Conservation (phyloP, 2,329 filamentous ascomycete species). For the Aaosphaeria pasadenensis region DNA sequence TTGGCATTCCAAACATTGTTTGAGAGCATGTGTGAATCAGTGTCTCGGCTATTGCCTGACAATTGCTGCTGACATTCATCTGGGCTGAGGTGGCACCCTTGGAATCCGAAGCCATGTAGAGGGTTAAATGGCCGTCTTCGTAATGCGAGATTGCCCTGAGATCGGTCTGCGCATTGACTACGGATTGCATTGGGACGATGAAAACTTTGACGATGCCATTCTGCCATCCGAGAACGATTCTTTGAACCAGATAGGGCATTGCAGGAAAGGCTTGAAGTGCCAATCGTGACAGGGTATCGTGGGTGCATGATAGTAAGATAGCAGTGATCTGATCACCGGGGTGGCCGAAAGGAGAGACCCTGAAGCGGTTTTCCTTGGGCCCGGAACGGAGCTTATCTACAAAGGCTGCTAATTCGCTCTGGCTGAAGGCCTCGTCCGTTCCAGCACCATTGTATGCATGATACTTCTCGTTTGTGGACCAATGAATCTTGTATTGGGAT, state of each 20-base stretch:
- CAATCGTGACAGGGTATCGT: slow-evolving; percentile 29
- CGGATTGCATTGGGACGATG: slow-evolving; percentile 32
- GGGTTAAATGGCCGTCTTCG: slow-evolving; percentile 22
- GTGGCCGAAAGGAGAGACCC: slow-evolving; percentile 38
- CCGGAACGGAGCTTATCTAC: slow-evolving; percentile 43
- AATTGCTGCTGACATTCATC: slow-evolving; percentile 34
- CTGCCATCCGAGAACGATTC: slow-evolving; percentile 31
- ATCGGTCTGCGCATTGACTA: slow-evolving; percentile 29
- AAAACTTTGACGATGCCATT: slow-evolving; percentile 30
- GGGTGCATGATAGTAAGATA: slow-evolving; percentile 39
- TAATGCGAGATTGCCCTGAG: slow-evolving; percentile 36
- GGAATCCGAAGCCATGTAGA: slow-evolving; percentile 31
- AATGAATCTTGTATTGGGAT: slow-evolving; percentile 16
- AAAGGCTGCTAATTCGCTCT: slow-evolving; percentile 49
- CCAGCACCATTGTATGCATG: slow-evolving; percentile 46
- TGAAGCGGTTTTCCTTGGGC: slow-evolving; percentile 42
- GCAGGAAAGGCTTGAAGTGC: slow-evolving; percentile 46
- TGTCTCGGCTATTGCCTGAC: slow-evolving; percentile 31
- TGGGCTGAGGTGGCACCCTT: slow-evolving; percentile 16
- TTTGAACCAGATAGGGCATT: slow-evolving; percentile 28
- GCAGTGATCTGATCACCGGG: slow-evolving; percentile 46
- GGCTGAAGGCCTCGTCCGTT: slow-evolving; percentile 47
- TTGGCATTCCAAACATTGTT: slow-evolving; percentile 31
- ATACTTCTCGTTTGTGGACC: slow-evolving; percentile 27
- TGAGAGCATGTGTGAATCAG: slow-evolving; percentile 32